Conservation (phyloP, 2,329 filamentous ascomycete species). For the Colletotrichum euphorbiae region DNA sequence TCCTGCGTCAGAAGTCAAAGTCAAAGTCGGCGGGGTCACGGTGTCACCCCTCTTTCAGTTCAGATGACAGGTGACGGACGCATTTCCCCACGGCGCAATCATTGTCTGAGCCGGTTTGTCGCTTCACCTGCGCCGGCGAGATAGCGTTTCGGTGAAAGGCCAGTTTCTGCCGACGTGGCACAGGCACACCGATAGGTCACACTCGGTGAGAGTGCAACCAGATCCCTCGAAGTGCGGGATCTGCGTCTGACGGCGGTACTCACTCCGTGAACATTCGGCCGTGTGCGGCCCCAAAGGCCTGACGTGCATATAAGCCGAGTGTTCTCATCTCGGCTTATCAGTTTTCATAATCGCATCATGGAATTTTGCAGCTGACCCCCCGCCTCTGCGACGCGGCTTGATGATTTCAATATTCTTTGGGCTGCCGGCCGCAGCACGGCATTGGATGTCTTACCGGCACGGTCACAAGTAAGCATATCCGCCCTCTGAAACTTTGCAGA, state of each 20-base stretch:
- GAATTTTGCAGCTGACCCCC: background rate
- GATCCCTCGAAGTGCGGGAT: conserved; percentile 20
- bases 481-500: background rate
- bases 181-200: conserved; percentile 3
- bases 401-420: background rate
- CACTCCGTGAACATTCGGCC: background rate
- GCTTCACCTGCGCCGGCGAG: conserved; percentile 1
- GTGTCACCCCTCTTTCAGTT: background rate
- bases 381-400: background rate
- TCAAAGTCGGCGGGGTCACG: background rate
- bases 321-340: conserved; percentile 15
- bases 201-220: conserved; percentile 24
- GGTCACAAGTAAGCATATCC: background rate
- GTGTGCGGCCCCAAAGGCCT: conserved; percentile 11
- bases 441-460: conserved; percentile 3
- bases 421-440: background rate
- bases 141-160: conserved; percentile 18
- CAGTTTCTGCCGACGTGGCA: conserved; percentile 11
- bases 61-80: conserved; percentile 6
- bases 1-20: background rate
- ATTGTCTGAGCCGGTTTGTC: conserved; percentile 4
- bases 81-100: background rate
- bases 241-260: background rate
- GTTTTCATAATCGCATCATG: conserved; percentile 24
- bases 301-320: conserved; percentile 22